A percentile compares a stretch with the other conserved stretches of the same genome.
Conservation (phyloP, 306 rosid genomes). For the Alnus rubra region DNA sequence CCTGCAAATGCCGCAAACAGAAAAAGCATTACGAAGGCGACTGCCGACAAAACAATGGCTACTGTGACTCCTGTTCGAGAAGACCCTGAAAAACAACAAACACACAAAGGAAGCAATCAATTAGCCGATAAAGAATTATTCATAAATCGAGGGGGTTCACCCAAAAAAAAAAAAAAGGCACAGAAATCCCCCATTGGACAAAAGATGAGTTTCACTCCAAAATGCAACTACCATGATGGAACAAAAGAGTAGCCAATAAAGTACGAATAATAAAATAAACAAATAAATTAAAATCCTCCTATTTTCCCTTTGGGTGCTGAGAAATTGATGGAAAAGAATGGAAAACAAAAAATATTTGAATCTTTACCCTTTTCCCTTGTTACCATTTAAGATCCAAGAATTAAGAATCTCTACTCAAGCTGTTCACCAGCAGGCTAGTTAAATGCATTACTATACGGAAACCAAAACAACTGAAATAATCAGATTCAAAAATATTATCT, state of each 20-base stretch:
- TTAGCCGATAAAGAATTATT: not conserved
- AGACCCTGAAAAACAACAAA: constrained; percentile 41
- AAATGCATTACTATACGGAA: not conserved
- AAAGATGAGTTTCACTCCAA: not conserved
- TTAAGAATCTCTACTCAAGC: not conserved
- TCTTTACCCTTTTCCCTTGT: not conserved
- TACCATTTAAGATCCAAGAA: not conserved
- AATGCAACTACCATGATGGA: not conserved
- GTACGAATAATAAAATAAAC: not conserved
- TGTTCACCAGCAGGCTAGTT: not conserved
- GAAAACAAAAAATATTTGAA: not conserved
- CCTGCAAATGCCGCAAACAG: constrained; percentile 54
- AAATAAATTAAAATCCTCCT: not conserved
- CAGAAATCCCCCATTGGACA: not conserved
- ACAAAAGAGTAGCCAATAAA: not conserved
- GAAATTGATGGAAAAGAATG: constrained; percentile 6
- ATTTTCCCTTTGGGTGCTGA: constrained; percentile 19
- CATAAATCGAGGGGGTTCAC: not conserved
- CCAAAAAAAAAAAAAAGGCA: not conserved
- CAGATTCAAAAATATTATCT: constrained; percentile 4
- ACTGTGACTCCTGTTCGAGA: constrained; percentile 40
- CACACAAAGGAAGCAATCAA: not conserved
- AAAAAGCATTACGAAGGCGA: constrained; percentile 53
- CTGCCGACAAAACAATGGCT: constrained; percentile 56
- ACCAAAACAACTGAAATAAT: not conserved